These are phyloP conservation scores for Pleurotus tuoliensis DNA, from an alignment of 768 basidiomycete species.

Conservation along the genomic window DNA sequence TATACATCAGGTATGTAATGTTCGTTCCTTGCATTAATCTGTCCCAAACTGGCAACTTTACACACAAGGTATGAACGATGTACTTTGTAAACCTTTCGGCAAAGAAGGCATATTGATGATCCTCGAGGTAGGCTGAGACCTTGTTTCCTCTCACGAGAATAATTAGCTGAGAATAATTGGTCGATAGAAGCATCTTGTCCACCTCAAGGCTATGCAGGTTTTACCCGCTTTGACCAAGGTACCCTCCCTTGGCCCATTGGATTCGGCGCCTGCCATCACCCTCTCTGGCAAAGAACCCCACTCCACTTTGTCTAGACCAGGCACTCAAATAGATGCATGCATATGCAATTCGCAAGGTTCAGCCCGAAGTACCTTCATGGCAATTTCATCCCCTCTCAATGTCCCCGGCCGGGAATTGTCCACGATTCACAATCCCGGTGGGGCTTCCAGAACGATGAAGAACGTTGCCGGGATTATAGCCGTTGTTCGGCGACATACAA, in stretches of 20 bases:
- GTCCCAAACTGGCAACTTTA: neutral
- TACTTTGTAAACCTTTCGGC: constrained; percentile 3
- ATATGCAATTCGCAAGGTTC: neutral
- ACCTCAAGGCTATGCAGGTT: constrained; percentile 3
- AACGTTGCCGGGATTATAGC: no score
- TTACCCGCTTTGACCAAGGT: neutral
- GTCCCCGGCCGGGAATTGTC: neutral
- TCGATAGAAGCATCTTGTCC: constrained; percentile 1
- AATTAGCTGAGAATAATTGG: neutral
- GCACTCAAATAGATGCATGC: neutral
- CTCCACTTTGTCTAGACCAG: neutral
- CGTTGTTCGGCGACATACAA: no score
- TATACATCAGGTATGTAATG: neutral
- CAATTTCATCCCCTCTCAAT: neutral
- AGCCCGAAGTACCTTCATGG: neutral
- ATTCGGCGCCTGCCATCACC: neutral
- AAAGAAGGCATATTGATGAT: neutral
- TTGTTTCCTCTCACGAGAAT: neutral
- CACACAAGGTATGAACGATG: constrained; percentile 1
- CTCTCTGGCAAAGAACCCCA: neutral
- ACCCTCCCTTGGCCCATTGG: neutral
- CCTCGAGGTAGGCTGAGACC: neutral
- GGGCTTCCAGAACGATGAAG: no score
- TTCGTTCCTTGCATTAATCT: neutral
- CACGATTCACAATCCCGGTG: no score